Conservation (phyloP, 306 rosid species). For the Rosa rugosa region DNA sequence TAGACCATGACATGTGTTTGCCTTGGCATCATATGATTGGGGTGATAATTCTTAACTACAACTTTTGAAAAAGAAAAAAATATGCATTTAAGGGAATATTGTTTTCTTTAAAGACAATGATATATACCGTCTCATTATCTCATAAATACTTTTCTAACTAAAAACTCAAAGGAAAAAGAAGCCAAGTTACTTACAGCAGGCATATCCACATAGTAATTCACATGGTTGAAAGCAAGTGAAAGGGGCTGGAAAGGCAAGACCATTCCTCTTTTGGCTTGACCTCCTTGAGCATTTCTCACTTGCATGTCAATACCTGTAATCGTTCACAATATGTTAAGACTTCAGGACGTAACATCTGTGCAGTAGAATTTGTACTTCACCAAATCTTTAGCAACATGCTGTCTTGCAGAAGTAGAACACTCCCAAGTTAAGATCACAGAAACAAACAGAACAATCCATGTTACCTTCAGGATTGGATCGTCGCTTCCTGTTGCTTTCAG, state of each 20-base stretch:
- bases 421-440: neutral
- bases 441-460: neutral
- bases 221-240: slow-evolving; percentile 28
- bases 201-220: slow-evolving; percentile 27
- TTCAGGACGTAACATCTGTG: neutral
- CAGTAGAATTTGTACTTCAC: neutral
- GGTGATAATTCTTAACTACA: neutral
- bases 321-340: neutral
- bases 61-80: neutral
- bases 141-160: neutral
- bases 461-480: slow-evolving; percentile 19
- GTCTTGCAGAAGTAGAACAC: neutral
- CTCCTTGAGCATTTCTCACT: slow-evolving; percentile 22
- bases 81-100: neutral
- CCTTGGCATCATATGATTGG: neutral
- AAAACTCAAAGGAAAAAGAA: neutral
- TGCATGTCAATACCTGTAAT: slow-evolving; percentile 21
- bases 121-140: neutral
- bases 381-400: neutral
- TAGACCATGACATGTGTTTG: neutral
- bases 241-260: slow-evolving; percentile 27
- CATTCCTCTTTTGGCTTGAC: slow-evolving; percentile 21
- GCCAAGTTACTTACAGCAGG: slow-evolving; percentile 17
- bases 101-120: neutral
- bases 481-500: slow-evolving; percentile 11